A percentile compares a stretch with the other conserved stretches of the same genome.
Conservation (phyloP, 352 stramenopile species). For the Blastocystis sp. region DNA sequence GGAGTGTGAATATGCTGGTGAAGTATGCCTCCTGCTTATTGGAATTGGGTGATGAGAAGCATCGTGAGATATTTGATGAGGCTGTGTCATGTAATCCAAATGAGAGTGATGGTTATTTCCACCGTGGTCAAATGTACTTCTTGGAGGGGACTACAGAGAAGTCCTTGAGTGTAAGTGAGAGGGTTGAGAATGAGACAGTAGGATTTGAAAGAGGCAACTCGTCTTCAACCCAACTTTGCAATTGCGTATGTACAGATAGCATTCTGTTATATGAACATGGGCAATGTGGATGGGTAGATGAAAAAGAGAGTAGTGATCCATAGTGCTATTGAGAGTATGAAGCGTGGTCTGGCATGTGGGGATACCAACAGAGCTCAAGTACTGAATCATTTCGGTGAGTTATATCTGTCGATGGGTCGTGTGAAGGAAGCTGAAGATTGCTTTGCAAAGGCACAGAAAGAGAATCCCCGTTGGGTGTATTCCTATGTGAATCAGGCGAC, state of each 20-base stretch:
- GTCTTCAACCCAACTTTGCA: constrained; percentile 5
- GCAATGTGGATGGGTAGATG: background rate
- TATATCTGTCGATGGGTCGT: constrained; percentile 2
- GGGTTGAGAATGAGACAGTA: background rate
- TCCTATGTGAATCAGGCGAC: constrained; percentile 47
- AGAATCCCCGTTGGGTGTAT: constrained; percentile 37
- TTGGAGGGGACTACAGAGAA: background rate
- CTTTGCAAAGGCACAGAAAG: constrained; percentile 40
- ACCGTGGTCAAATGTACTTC: constrained; percentile 53
- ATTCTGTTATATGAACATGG: constrained; percentile 20
- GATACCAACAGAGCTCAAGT: background rate
- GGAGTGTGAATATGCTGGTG: constrained; percentile 47
- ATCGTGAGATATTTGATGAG: constrained; percentile 28
- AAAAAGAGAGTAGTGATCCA: background rate
- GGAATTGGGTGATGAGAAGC: constrained; percentile 23
- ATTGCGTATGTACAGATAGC: constrained; percentile 47
- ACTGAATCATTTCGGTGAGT: constrained; percentile 49
- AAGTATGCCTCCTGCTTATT: constrained; percentile 51
- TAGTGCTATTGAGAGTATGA: constrained; percentile 58
- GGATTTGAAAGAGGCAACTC: constrained; percentile 10
- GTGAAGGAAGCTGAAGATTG: constrained; percentile 19
- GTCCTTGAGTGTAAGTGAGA: background rate
- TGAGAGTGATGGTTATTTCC: constrained; percentile 55
- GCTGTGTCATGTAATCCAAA: background rate
- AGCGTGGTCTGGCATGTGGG: background rate